Conservation (phyloP, 306 rosid species). For the Hylodesmum podocarpum region DNA sequence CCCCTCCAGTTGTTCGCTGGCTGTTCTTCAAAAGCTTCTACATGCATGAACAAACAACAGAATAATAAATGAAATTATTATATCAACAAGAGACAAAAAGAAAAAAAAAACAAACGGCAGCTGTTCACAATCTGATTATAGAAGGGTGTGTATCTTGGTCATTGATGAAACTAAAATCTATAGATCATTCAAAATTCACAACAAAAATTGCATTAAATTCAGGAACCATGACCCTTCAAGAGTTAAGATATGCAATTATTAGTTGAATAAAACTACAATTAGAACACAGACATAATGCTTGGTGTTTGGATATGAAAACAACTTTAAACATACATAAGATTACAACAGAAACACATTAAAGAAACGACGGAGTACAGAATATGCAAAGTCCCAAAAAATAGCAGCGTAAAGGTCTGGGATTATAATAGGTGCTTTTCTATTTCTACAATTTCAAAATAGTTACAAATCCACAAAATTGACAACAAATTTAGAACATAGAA, state of each 20-base stretch:
- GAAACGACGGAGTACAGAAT: not conserved
- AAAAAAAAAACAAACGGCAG: not conserved
- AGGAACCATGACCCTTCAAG: not conserved
- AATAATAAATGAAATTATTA: conserved; percentile 8
- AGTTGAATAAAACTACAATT: not conserved
- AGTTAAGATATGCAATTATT: conserved; percentile 13
- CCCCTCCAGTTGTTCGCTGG: conserved; percentile 92
- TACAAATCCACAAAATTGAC: too few relatives aligned
- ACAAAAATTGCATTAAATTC: not conserved
- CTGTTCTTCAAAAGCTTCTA: conserved; percentile 88
- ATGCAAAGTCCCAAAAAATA: not conserved
- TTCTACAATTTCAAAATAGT: not conserved
- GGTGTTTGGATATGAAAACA: not conserved
- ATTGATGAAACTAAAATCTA: not conserved
- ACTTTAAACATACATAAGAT: not conserved
- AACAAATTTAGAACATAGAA: conserved; percentile 10
- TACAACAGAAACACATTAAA: conserved; percentile 9
- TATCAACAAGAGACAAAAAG: not conserved
- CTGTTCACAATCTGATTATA: conserved; percentile 14
- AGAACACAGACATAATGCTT: not conserved
- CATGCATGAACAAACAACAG: conserved; percentile 30
- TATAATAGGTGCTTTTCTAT: not conserved
- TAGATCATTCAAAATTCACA: conserved; percentile 6
- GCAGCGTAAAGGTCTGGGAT: not conserved
- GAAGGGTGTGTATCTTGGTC: not conserved